Evolutionary conservation across 805 yeast species (phyloP).

Genomic region (Torulaspora quercuum): DNA sequence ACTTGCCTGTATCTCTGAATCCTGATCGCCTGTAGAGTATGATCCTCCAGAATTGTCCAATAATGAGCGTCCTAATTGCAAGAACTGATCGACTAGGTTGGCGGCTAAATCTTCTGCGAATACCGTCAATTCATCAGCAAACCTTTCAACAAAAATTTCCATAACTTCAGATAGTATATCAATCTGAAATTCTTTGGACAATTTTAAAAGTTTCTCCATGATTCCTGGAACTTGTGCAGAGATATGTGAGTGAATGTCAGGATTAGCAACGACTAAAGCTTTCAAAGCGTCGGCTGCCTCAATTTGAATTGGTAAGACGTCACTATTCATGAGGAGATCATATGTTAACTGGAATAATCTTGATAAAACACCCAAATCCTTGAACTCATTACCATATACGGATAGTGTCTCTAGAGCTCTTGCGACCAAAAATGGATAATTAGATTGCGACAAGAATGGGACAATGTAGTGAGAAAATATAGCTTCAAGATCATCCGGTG

Average conservation of each 20-base stretch:
- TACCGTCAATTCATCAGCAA: conserved; percentile 83
- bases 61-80: conserved; percentile 53
- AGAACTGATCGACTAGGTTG: conserved; percentile 59
- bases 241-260: conserved; percentile 62
- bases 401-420: conserved; percentile 61
- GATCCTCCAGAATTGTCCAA: conserved; percentile 43
- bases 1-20: conserved; percentile 64
- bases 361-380: conserved; percentile 40
- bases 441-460: conserved; percentile 56
- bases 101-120: conserved; percentile 67
- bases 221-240: conserved; percentile 71
- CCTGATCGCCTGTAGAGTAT: conserved; percentile 44
- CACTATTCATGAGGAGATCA: conserved; percentile 41
- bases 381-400: conserved; percentile 35
- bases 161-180: conserved; percentile 87
- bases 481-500: conserved; percentile 53
- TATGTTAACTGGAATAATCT: conserved; percentile 42
- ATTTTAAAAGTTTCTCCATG: conserved; percentile 70
- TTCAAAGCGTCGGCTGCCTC: conserved; percentile 88
- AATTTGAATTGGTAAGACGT: conserved; percentile 69
- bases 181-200: conserved; percentile 77
- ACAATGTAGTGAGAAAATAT: conserved; percentile 58
- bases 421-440: conserved; percentile 64
- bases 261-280: conserved; percentile 64
- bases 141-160: conserved; percentile 90